These are phyloP conservation scores for Psophocarpus tetragonolobus DNA, from an alignment of 306 rosid genomes.

Conservation along the genomic window DNA sequence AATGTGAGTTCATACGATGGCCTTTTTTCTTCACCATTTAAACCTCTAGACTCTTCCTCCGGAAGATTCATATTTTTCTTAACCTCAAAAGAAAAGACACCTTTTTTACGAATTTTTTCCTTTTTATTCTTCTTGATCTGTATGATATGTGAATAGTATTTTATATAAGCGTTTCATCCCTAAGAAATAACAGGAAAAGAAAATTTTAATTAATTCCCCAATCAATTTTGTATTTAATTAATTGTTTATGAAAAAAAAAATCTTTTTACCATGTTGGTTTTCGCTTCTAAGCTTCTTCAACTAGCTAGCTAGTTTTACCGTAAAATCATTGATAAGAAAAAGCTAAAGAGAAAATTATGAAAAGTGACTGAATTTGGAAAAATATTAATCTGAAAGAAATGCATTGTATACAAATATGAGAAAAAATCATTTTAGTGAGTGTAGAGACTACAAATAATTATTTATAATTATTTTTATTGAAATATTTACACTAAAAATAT, in stretches of 20 bases:
- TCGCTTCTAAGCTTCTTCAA: no score
- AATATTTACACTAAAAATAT: no score
- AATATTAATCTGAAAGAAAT: no score
- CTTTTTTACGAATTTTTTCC: background rate
- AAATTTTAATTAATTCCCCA: background rate
- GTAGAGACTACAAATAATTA: no score
- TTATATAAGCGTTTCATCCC: background rate
- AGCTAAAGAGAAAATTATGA: no score
- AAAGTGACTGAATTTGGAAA: background rate
- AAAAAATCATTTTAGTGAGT: no score
- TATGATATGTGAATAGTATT: background rate
- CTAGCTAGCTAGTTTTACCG: no score
- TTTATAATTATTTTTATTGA: no score
- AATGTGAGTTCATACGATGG: background rate
- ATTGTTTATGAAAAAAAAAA: background rate
- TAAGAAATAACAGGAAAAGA: background rate
- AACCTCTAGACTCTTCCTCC: background rate
- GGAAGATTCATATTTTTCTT: background rate
- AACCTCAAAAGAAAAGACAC: background rate
- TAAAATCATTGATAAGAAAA: no score
- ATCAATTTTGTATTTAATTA: background rate
- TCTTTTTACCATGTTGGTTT: no score
- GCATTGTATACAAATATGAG: background rate
- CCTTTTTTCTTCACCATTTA: background rate
- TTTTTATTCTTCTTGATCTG: background rate